A percentile compares a stretch with the other conserved stretches of the same genome.
Evolutionary conservation across 768 basidiomycete genomes (phyloP).

Genomic region (Macrolepiota fuliginosa): DNA sequence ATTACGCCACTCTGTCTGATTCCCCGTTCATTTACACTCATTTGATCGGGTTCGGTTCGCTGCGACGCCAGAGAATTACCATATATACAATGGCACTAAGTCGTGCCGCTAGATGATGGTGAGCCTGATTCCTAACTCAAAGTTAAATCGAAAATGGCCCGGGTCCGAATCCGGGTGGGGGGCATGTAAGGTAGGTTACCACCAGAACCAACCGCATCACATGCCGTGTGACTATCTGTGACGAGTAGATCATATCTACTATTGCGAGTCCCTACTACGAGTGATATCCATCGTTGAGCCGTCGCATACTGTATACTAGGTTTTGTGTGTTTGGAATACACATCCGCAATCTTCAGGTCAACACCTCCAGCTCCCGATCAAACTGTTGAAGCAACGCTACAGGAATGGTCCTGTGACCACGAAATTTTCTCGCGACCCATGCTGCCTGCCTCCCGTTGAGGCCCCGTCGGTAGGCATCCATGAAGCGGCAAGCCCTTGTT

Average conservation of each 20-base stretch:
- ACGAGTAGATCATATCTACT: background rate
- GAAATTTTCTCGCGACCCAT: conserved; percentile 12
- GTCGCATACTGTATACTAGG: background rate
- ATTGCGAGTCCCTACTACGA: no score
- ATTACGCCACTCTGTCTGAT: no score
- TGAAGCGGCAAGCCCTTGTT: background rate
- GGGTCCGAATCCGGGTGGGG: no score
- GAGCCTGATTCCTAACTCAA: no score
- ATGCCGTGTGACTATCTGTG: background rate
- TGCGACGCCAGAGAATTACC: no score
- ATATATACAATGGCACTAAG: no score
- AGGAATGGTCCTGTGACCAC: conserved; percentile 11
- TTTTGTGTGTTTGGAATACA: background rate
- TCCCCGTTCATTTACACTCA: no score
- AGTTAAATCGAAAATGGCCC: no score
- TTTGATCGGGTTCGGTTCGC: no score
- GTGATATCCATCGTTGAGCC: background rate
- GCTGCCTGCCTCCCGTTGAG: conserved; percentile 12
- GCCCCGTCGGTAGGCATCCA: conserved; percentile 8
- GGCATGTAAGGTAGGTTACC: no score
- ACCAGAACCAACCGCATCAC: no score
- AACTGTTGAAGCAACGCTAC: conserved; percentile 4
- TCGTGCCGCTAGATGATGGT: no score
- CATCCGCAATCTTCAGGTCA: background rate
- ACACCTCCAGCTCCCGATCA: background rate